Evolutionary conservation across 495 filamentous ascomycete genomes (phyloP).

Genomic region (Letharia lupina): DNA sequence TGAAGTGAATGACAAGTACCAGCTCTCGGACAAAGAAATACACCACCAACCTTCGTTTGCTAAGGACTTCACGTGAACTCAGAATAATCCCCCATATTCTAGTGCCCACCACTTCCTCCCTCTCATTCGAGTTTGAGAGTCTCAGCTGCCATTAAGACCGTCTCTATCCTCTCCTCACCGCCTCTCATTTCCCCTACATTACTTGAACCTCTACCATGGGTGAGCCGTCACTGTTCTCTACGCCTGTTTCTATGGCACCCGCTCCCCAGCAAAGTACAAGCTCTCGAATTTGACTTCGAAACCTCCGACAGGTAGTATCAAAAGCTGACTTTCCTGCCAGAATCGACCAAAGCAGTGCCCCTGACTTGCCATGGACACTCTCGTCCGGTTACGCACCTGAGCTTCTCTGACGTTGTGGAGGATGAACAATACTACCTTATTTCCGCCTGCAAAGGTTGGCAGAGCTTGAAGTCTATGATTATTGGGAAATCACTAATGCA

Average conservation of each 20-base stretch:
- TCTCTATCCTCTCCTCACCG: background rate
- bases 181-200: conserved; percentile 4
- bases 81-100: background rate
- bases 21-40: conserved; percentile 13
- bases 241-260: conserved; percentile 1
- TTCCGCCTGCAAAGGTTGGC: conserved; percentile 91
- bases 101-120: background rate
- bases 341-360: conserved; percentile 58
- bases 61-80: background rate
- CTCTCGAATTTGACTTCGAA: background rate
- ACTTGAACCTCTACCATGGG: conserved; percentile 9
- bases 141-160: background rate
- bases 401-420: conserved; percentile 80
- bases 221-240: conserved; percentile 14
- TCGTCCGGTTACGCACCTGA: conserved; percentile 88
- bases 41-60: conserved; percentile 8
- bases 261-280: conserved; percentile 5
- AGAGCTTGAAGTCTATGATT: background rate
- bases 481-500: background rate
- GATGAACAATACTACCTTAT: conserved; percentile 89
- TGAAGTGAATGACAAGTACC: conserved; percentile 9
- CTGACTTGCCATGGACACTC: conserved; percentile 97
- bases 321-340: conserved; percentile 8
- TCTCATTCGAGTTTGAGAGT: background rate
- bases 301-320: background rate